Percentiles rank a stretch among this genome's conserved stretches.
These are phyloP conservation scores for Saturnispora zaruensis DNA, from an alignment of 805 yeast genomes.

Conservation along the genomic window DNA sequence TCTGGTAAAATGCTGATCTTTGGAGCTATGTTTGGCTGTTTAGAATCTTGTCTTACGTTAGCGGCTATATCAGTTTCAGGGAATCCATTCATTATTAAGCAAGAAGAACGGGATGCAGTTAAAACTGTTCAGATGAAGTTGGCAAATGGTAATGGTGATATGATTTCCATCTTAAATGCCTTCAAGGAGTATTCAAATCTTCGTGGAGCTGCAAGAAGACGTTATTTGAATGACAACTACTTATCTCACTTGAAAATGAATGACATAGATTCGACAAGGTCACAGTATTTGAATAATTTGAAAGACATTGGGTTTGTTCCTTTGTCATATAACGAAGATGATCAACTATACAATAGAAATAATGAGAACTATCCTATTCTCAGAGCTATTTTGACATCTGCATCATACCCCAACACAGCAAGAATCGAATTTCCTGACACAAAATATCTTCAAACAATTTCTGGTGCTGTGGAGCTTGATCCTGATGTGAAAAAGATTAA, in stretches of 20 bases:
- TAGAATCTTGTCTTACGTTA: slow-evolving; percentile 69
- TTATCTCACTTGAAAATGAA: slow-evolving; percentile 57
- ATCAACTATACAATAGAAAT: slow-evolving; percentile 40
- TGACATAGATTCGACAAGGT: slow-evolving; percentile 63
- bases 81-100: slow-evolving; percentile 57
- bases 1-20: slow-evolving; percentile 76
- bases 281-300: slow-evolving; percentile 62
- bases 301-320: slow-evolving; percentile 75
- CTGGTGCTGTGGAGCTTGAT: slow-evolving; percentile 81
- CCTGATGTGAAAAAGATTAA: slow-evolving; percentile 69
- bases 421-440: slow-evolving; percentile 77
- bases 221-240: slow-evolving; percentile 46
- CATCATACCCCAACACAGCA: slow-evolving; percentile 77
- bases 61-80: slow-evolving; percentile 72
- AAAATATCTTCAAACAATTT: slow-evolving; percentile 55
- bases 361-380: slow-evolving; percentile 42
- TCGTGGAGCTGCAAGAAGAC: slow-evolving; percentile 26
- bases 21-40: slow-evolving; percentile 76
- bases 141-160: slow-evolving; percentile 60
- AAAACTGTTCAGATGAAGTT: slow-evolving; percentile 37
- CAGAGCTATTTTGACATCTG: slow-evolving; percentile 65
- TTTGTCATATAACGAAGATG: slow-evolving; percentile 31
- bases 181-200: slow-evolving; percentile 41
- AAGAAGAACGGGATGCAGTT: slow-evolving; percentile 56
- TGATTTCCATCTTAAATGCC: slow-evolving; percentile 57